A percentile compares a stretch with the other conserved stretches of the same genome.
phyloP scores from a whole-genome alignment of 192 early-diverging fungal genomes.

The Paraglomus brasilianum region DNA sequence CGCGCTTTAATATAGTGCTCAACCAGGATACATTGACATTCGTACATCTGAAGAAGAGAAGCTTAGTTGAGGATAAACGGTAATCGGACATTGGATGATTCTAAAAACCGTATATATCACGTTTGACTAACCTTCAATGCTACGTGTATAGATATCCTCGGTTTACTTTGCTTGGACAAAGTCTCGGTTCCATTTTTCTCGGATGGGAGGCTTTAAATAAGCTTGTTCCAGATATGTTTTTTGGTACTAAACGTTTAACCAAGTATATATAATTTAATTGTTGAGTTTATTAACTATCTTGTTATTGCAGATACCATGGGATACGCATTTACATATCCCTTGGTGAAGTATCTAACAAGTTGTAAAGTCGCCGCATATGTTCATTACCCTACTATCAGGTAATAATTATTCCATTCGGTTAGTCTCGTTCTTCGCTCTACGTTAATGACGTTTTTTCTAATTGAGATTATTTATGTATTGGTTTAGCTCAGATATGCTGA shows the following conservation, averaged over 20 bases:
- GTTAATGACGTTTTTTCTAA: not conserved
- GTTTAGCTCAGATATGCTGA: constrained; percentile 83
- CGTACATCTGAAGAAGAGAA: constrained; percentile 60
- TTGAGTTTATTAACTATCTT: not conserved
- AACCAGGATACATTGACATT: constrained; percentile 56
- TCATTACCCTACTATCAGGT: constrained; percentile 95
- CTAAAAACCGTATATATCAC: not conserved
- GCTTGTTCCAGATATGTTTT: constrained; percentile 77
- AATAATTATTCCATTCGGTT: constrained; percentile 38
- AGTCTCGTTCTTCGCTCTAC: constrained; percentile 22
- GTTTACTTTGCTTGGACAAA: constrained; percentile 85
- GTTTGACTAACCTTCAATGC: not conserved
- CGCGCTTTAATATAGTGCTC: constrained; percentile 72
- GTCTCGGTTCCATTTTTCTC: constrained; percentile 74
- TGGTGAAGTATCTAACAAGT: constrained; percentile 60
- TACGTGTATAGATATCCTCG: constrained; percentile 59
- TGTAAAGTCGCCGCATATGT: constrained; percentile 78
- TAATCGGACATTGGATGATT: constrained; percentile 33
- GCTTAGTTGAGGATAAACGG: constrained; percentile 67
- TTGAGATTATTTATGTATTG: not conserved
- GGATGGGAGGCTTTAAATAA: constrained; percentile 71
- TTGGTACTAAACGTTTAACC: constrained; percentile 52
- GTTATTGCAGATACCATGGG: constrained; percentile 81
- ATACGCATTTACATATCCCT: constrained; percentile 90
- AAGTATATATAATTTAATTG: not conserved